A percentile compares a stretch with the other conserved stretches of the same genome.
phyloP scores from a whole-genome alignment of 768 basidiomycete genomes.

The Fomitopsis serialis region DNA sequence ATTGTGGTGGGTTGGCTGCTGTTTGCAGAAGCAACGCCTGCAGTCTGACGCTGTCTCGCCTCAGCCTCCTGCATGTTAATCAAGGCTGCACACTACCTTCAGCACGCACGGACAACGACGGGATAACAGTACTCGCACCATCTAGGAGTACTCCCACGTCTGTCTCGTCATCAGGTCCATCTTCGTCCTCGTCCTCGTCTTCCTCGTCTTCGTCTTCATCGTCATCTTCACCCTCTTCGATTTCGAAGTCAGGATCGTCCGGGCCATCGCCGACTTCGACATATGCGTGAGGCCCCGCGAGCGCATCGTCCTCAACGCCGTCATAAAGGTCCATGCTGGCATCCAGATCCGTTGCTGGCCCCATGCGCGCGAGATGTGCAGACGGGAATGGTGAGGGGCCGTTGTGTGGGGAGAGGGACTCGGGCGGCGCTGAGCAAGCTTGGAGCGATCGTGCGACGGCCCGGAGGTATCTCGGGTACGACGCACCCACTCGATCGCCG shows the following conservation, averaged over 20 bases:
- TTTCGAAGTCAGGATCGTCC: conserved; percentile 25
- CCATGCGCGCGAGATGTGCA: too few species aligned
- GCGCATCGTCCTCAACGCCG: conserved; percentile 25
- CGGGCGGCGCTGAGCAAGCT: conserved; percentile 19
- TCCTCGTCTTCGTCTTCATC: conserved; percentile 22
- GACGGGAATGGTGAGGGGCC: conserved; percentile 3
- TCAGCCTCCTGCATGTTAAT: not conserved
- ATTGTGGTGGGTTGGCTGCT: not conserved
- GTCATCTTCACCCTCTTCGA: conserved; percentile 6
- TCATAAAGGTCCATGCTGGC: conserved; percentile 6
- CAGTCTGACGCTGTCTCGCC: not conserved
- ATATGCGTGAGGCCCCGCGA: conserved; percentile 14
- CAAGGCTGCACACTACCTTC: not conserved
- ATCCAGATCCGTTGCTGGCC: not conserved
- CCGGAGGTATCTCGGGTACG: not conserved
- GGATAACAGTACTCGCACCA: not conserved
- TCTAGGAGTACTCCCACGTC: conserved; percentile 16
- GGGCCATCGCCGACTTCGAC: conserved; percentile 29
- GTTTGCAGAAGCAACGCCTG: not conserved
- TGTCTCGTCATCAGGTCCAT: too few species aligned
- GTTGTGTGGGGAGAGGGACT: not conserved
- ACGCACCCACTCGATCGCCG: not conserved
- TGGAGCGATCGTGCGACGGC: not conserved
- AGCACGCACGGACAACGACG: not conserved
- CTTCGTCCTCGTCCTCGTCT: conserved; percentile 7